A percentile compares a stretch with the other conserved stretches of the same genome.
Conservation (phyloP, 2,329 filamentous ascomycete species). For the Aureobasidium pullulans region DNA sequence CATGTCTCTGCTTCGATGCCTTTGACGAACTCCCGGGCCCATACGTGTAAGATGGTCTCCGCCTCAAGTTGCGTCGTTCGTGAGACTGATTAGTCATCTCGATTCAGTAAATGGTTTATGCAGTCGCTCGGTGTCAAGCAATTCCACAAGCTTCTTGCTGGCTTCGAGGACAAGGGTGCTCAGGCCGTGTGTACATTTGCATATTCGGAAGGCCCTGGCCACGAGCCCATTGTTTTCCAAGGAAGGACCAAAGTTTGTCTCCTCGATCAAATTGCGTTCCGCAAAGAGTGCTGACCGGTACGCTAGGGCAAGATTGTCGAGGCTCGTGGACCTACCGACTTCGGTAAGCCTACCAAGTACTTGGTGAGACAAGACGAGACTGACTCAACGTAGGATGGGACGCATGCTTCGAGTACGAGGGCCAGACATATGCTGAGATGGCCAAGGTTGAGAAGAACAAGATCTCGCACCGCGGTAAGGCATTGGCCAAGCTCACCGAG, state of each 20-base stretch:
- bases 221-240: constrained; percentile 83
- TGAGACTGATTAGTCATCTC: background rate
- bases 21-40: constrained; percentile 86
- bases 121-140: constrained; percentile 72
- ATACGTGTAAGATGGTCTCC: constrained; percentile 65
- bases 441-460: constrained; percentile 78
- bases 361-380: constrained; percentile 3
- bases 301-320: constrained; percentile 70
- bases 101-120: constrained; percentile 84
- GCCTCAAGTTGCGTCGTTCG: background rate
- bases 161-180: constrained; percentile 83
- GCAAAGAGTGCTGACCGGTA: constrained; percentile 9
- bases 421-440: constrained; percentile 94
- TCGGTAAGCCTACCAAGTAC: constrained; percentile 55
- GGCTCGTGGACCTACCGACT: constrained; percentile 68
- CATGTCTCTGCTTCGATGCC: constrained; percentile 85
- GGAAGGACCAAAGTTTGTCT: constrained; percentile 67
- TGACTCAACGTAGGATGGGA: constrained; percentile 69
- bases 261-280: background rate
- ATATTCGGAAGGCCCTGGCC: constrained; percentile 77
- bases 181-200: constrained; percentile 95
- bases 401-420: constrained; percentile 88
- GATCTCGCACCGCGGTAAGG: constrained; percentile 83
- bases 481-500: constrained; percentile 74
- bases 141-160: constrained; percentile 81